These are phyloP conservation scores for Citrus hindsii DNA, from an alignment of 345 rosid species.

Conservation along the genomic window DNA sequence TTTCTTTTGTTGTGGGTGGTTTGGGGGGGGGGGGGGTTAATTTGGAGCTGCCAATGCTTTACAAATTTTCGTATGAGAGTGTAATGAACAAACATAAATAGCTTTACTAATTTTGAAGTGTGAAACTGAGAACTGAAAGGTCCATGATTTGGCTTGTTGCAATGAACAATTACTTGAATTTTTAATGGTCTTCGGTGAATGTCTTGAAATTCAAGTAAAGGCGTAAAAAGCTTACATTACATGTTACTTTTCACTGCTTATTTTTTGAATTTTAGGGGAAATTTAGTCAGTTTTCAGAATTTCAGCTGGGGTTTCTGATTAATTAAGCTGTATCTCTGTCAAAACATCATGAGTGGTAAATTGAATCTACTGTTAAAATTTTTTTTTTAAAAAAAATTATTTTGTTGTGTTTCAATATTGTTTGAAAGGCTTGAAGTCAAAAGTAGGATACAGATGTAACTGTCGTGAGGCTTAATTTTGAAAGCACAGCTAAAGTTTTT, in stretches of 20 bases:
- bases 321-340: neutral
- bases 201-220: neutral
- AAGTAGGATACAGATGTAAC: too few relatives aligned
- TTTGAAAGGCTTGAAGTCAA: too few relatives aligned
- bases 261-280: neutral
- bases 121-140: neutral
- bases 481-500: too few relatives aligned
- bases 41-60: neutral
- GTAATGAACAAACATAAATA: neutral
- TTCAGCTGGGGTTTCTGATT: neutral
- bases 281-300: neutral
- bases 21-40: too few relatives aligned
- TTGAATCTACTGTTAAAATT: neutral
- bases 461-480: too few relatives aligned
- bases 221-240: neutral
- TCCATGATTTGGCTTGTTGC: neutral
- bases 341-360: neutral
- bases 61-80: neutral
- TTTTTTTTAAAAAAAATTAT: too few relatives aligned
- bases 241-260: neutral
- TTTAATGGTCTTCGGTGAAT: neutral
- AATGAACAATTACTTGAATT: neutral
- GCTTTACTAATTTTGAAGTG: neutral
- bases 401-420: neutral
- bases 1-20: too few relatives aligned